These are phyloP conservation scores for Canavalia ensiformis DNA, from an alignment of 306 rosid species.

Conservation along the genomic window DNA sequence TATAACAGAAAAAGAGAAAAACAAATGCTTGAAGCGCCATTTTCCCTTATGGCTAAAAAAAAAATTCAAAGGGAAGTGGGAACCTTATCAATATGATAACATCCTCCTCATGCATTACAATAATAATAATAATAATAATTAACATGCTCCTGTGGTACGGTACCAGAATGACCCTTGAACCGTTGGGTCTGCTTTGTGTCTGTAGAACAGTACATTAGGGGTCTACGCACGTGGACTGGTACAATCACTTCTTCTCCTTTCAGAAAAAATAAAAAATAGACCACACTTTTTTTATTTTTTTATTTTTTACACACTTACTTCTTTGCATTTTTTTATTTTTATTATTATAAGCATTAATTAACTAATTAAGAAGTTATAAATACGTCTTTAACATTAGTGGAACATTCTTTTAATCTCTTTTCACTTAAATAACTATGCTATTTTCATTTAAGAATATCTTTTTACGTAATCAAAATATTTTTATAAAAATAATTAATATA, in stretches of 20 bases:
- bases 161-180: slow-evolving; percentile 61
- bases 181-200: slow-evolving; percentile 83
- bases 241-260: slow-evolving; percentile 61
- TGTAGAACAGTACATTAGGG: slow-evolving; percentile 68
- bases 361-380: no score
- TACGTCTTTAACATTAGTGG: no score
- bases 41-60: slow-evolving; percentile 10
- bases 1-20: slow-evolving; percentile 14
- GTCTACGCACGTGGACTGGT: slow-evolving; percentile 79
- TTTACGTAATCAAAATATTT: no score
- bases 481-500: no score
- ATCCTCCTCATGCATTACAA: slow-evolving; percentile 13
- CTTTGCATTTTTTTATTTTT: no score
- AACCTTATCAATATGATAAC: slow-evolving; percentile 32
- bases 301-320: no score
- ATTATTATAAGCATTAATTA: no score
- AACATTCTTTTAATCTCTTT: no score
- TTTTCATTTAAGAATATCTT: no score
- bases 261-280: background rate
- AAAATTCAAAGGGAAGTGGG: slow-evolving; percentile 23
- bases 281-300: no score
- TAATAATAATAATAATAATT: slow-evolving; percentile 27
- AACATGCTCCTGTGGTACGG: slow-evolving; percentile 62
- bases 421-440: no score
- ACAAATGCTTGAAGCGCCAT: slow-evolving; percentile 10